A percentile compares a stretch with the other conserved stretches of the same genome.
These are phyloP conservation scores for Sporothrix phasma DNA, from an alignment of 2,329 filamentous ascomycete genomes.

Conservation along the genomic window DNA sequence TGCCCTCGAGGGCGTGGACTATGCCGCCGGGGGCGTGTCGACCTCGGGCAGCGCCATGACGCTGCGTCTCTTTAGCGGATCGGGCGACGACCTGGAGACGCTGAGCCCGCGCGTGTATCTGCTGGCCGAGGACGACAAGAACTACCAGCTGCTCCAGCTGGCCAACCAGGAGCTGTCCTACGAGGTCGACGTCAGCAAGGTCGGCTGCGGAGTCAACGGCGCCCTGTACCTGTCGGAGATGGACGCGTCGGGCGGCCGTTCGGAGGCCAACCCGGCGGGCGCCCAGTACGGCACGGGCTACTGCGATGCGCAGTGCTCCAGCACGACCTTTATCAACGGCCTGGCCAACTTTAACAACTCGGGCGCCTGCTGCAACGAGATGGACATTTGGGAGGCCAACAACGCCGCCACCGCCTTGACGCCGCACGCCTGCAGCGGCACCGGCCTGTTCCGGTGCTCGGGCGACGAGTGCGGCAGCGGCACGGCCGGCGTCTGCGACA, in stretches of 20 bases:
- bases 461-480: constrained; percentile 30
- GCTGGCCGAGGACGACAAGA: constrained; percentile 22
- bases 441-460: constrained; percentile 33
- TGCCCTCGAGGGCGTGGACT: background rate
- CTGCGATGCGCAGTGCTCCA: constrained; percentile 38
- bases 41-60: constrained; percentile 3
- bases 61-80: constrained; percentile 15
- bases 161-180: constrained; percentile 54
- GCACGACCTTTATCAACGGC: constrained; percentile 39
- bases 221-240: constrained; percentile 45
- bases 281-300: constrained; percentile 47
- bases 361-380: constrained; percentile 48
- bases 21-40: background rate
- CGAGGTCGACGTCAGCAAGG: constrained; percentile 52
- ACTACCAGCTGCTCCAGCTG: constrained; percentile 42
- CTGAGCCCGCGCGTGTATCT: constrained; percentile 27
- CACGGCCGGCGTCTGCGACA: constrained; percentile 44
- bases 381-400: constrained; percentile 56
- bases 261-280: constrained; percentile 33
- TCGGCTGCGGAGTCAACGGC: constrained; percentile 47
- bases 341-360: constrained; percentile 30
- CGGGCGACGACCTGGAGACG: background rate
- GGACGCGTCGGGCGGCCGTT: constrained; percentile 39
- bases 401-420: constrained; percentile 47
- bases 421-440: constrained; percentile 44